Percentiles rank a stretch among this genome's conserved stretches.
phyloP scores from a whole-genome alignment of 1,284 basidiomycete species.

The Naganishia sp. region DNA sequence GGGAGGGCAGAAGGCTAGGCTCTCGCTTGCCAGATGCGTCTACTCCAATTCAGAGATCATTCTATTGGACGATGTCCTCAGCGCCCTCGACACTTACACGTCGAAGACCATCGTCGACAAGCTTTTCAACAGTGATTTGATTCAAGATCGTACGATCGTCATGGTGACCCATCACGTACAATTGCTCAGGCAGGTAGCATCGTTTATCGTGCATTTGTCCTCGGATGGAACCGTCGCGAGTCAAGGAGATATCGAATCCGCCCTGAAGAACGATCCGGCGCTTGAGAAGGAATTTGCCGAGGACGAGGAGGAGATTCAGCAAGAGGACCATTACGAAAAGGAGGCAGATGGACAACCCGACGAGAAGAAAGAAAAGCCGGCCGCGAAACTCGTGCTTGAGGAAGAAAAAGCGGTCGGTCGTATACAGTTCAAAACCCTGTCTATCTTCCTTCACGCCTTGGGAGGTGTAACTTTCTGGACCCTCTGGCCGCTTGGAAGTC shows the following conservation, averaged over 20 bases:
- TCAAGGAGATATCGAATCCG: conserved; percentile 40
- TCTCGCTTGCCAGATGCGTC: conserved; percentile 72
- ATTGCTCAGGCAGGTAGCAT: conserved; percentile 65
- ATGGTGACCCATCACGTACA: conserved; percentile 75
- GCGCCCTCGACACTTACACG: conserved; percentile 62
- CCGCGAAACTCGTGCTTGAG: conserved; percentile 30
- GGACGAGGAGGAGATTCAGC: conserved; percentile 26
- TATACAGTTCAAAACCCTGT: conserved; percentile 29
- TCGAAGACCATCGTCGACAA: conserved; percentile 74
- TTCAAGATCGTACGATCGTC: conserved; percentile 68
- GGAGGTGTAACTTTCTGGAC: conserved; percentile 56
- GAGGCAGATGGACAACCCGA: conserved; percentile 48
- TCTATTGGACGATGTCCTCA: conserved; percentile 62
- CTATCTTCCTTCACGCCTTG: conserved; percentile 42
- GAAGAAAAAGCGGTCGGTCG: conserved; percentile 34
- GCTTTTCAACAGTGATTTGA: conserved; percentile 68
- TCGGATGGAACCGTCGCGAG: conserved; percentile 57
- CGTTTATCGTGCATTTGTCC: conserved; percentile 63
- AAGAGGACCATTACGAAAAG: conserved; percentile 50
- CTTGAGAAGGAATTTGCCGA: conserved; percentile 18
- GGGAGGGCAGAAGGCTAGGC: conserved; percentile 64
- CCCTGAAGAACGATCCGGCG: conserved; percentile 23
- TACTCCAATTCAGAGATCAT: conserved; percentile 66
- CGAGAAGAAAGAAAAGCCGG: conserved; percentile 56
- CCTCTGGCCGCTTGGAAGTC: conserved; percentile 45